Evolutionary conservation across 208 protist species (phyloP), one percentile per base, ranked within the genome.

Genomic region (Novymonas esmeraldas): DNA sequence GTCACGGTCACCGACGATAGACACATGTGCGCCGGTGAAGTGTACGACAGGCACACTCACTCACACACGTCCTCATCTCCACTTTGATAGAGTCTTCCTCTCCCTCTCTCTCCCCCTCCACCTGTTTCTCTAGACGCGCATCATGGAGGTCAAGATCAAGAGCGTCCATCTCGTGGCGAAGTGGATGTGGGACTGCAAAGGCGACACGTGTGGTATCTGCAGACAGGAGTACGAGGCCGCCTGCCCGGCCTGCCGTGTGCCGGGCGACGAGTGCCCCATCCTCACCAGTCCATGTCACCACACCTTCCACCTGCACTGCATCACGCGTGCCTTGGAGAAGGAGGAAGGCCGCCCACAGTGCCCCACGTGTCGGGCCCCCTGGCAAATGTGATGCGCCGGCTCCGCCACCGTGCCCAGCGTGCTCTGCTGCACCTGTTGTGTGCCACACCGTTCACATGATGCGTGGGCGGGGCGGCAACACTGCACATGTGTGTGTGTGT

Each of bases 301-400:
- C 81, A 99, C 98, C 9, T 99, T 99, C 87, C 98, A 99, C 82
- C 98, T 99, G 66, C 98, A 99, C 78, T 99, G 98, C 83, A 99
- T 99, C 72, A 98, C 98, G 7, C 79, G 93, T 22, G 99, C 98
- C 90, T 44, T 82, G 11, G 71, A 79, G 26, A 79, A 79, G 29
- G 85, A 92, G 33, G 79, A 76, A 22, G 83, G 78, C 7, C 76
- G 78, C 56, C 60, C 78, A n/a, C 65, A 66, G 28, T 96, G 91
- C 54, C 91, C 91, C 6, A 93, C 92, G 65, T 96, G 91, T 57
- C 83, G 91, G 16, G 74, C 83, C 67, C 67, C 82, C 38, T 96
- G 91, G 91, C 80, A 93, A 41, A 89, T 87, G 26, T 88, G 0
- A 57, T 49, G 13, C 3, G n/a, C 1, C 34, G 22, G 6, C 33